phyloP scores from a whole-genome alignment of 208 protist genomes.

The Angomonas ambiguus region DNA sequence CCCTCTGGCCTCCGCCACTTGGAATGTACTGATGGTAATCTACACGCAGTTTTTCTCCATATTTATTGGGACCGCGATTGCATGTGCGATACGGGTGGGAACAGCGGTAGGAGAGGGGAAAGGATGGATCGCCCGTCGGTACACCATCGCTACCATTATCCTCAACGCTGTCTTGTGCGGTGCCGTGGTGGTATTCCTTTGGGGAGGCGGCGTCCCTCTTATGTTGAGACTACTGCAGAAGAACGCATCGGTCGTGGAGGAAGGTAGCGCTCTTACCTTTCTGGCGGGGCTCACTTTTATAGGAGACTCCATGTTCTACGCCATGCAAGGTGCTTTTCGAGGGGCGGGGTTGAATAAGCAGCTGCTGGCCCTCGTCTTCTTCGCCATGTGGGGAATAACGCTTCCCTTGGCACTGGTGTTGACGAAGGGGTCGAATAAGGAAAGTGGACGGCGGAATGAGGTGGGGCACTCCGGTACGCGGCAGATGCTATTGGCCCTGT shows the following conservation, averaged over 20 bases:
- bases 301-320: slow-evolving; percentile 27
- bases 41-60: slow-evolving; percentile 27
- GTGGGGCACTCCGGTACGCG: neutral
- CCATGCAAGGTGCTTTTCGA: slow-evolving; percentile 24
- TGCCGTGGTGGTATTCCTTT: neutral
- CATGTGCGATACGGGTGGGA: slow-evolving; percentile 22
- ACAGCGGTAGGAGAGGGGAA: slow-evolving; percentile 25
- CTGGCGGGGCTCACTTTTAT: slow-evolving; percentile 17
- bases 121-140: slow-evolving; percentile 19
- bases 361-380: slow-evolving; percentile 7
- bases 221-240: slow-evolving; percentile 18
- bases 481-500: neutral
- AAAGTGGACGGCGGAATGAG: slow-evolving; percentile 14
- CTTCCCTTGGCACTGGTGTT: slow-evolving; percentile 22
- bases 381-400: slow-evolving; percentile 26
- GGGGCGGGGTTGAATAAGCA: slow-evolving; percentile 20
- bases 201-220: neutral
- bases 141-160: slow-evolving; percentile 12
- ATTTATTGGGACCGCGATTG: slow-evolving; percentile 17
- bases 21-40: slow-evolving; percentile 22
- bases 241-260: slow-evolving; percentile 17
- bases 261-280: slow-evolving; percentile 7
- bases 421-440: slow-evolving; percentile 6
- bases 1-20: slow-evolving; percentile 15
- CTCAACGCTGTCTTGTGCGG: neutral